Evolutionary conservation across 2,329 filamentous ascomycete genomes (phyloP), one percentile per base, ranked within the genome.

Genomic region (Zymoseptoria tritici): DNA sequence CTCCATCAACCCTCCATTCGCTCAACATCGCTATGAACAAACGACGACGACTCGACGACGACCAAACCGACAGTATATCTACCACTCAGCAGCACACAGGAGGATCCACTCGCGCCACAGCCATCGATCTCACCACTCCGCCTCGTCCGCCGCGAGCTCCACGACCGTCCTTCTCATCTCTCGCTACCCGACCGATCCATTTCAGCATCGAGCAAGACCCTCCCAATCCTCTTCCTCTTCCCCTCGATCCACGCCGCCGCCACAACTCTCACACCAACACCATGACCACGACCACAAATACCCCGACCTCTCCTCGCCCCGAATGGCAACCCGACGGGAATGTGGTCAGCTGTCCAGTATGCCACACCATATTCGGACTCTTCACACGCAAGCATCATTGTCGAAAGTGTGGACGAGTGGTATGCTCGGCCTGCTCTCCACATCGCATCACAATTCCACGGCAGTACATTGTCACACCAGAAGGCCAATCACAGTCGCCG

Each of bases 401-500:
- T 80, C 85, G 92, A 66, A 97, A 96, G 83, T 97, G 93, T 72
- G 93, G 93, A 52, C 82, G 91, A 62, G 92, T 97, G 8, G 93
- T 97, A 22, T 97, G 93, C 75, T 86, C 87, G 60, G 81, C 85
- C 20, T 97, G 93, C 77, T 97, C 93, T 2, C 93, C 93, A 3
- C 93, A 97, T 74, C 85, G 91, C 62, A 97, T 97, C 71, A 96
- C 90, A 3, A 97, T 97, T 64, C 93, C 93, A 0, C 84, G 92
- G 65, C 90, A 94, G 71, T 97, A 90, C 73, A 96, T 97, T 65
- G 91, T 97, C 24, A 78, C 66, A 72, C 74, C 62, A 80, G 77
- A 36, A 72, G 71, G 21, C 77, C 79, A 21, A 70, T 9, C 52
- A 13, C 52, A 24, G 9, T 46, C 36, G 7, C 36, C 16, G 5